Evolutionary conservation across 1,284 basidiomycete species (phyloP), one percentile per base, ranked within the genome.

Genomic region (Vanrija humicola): DNA sequence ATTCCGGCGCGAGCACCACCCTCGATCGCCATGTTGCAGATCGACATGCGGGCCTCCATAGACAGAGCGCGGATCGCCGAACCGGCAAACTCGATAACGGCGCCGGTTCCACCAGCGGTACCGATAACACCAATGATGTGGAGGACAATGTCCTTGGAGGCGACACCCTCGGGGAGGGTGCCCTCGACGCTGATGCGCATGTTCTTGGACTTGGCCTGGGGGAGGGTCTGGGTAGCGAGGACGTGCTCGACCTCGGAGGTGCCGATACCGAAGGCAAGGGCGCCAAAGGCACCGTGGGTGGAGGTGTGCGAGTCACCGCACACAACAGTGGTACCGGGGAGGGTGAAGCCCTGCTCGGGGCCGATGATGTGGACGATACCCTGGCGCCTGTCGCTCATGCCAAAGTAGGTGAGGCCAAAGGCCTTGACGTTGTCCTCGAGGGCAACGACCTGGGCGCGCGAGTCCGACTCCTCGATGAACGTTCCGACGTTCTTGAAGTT

Each of bases 1-100:
- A 97, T 93, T 55, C 93, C 93, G 6, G 91, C 91, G 67, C 93
- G 85, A 61, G 93, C 94, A 70, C 93, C 93, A 57, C 86, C 94
- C 77, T 97, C 93, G 73, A 97, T 96, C 61, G 90, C 92, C 93
- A 97, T 97, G 80, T 97, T 97, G 78, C 92, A 96, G 64, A 92
- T 90, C 65, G 90, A 93, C 92, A 96, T 96, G 49, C 92, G 85
- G 40, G 89, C 90, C 75, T 97, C 93, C 90, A 96, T 94, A 69
- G 88, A 90, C 71, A 96, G 88, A 15, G 82, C 83, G 56, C 91
- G 89, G 77, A 97, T 90, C 52, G 93, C 89, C 2, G 88, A 89
- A 8, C 93, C 93, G 48, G 91, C 87, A 70, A 89, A 97, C 77
- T 97, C 93, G 72, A 97, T 93, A 61, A 96, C 91, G 65, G 82